Percentiles rank a stretch among this genome's conserved stretches.
Evolutionary conservation across 441 rosid genomes (phyloP).

Genomic region (Populus hybrid): DNA sequence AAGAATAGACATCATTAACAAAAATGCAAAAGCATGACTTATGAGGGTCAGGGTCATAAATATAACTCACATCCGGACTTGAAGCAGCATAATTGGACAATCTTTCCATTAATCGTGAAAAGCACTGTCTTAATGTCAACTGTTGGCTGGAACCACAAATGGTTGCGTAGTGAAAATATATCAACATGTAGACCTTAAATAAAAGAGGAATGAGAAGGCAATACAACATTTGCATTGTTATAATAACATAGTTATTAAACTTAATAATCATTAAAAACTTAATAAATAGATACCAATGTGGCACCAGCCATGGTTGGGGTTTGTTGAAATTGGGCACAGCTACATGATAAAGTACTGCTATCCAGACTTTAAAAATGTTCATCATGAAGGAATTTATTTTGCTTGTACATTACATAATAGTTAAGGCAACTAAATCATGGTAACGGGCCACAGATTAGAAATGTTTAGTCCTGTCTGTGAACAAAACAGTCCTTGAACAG

Average conservation of each 20-base stretch:
- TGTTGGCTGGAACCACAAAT: constrained; percentile 51
- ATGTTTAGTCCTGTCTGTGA: not conserved
- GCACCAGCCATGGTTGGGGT: not conserved
- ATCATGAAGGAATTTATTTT: not conserved
- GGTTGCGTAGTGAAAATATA: constrained; percentile 14
- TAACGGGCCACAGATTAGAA: not conserved
- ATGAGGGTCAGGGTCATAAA: not conserved
- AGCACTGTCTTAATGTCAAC: constrained; percentile 97
- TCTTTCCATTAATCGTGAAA: constrained; percentile 93
- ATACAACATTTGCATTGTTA: not conserved
- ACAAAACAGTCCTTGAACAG: constrained; percentile 3
- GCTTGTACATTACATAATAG: not conserved
- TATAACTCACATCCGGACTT: constrained; percentile 53
- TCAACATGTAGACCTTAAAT: not conserved
- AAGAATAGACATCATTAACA: constrained; percentile 5
- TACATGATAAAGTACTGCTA: not conserved
- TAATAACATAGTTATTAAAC: not conserved
- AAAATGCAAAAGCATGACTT: not conserved
- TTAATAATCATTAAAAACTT: not conserved
- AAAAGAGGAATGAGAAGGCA: not conserved
- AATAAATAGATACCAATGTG: not conserved
- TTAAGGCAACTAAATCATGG: not conserved
- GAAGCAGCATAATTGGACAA: constrained; percentile 94
- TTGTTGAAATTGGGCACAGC: not conserved
- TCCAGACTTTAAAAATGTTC: not conserved